Evolutionary conservation across 2,329 filamentous ascomycete species (phyloP).

Genomic region (Sporothrix variecibatus): DNA sequence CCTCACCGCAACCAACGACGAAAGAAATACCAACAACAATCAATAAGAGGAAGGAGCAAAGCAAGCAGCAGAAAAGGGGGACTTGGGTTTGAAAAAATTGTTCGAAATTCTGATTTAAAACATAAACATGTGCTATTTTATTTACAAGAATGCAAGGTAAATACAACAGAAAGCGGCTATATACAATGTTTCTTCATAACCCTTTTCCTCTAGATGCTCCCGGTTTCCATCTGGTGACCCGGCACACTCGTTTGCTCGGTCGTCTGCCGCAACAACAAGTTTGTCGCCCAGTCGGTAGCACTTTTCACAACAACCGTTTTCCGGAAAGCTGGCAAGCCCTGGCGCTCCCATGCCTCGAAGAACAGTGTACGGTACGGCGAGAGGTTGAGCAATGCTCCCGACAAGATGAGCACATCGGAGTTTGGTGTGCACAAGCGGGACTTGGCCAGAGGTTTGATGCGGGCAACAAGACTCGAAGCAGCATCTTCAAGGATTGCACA

Average conservation of each 20-base stretch:
- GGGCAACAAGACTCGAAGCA: slow-evolving; percentile 6
- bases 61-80: not conserved
- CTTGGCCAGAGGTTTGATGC: slow-evolving; percentile 16
- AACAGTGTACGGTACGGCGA: slow-evolving; percentile 20
- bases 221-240: not conserved
- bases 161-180: not conserved
- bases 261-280: not conserved
- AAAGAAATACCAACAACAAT: not conserved
- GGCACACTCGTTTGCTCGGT: not conserved
- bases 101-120: not conserved
- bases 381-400: slow-evolving; percentile 21
- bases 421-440: slow-evolving; percentile 18
- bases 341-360: slow-evolving; percentile 6
- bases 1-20: not conserved
- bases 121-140: not conserved
- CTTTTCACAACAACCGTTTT: slow-evolving; percentile 18
- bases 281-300: slow-evolving; percentile 13
- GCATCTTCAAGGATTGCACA: slow-evolving; percentile 2
- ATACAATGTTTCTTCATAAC: not conserved
- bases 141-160: not conserved
- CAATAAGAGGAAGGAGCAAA: not conserved
- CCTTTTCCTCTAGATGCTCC: not conserved
- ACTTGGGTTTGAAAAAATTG: no score
- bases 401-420: slow-evolving; percentile 21
- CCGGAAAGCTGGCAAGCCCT: slow-evolving; percentile 15